Conservation (phyloP, 2,329 filamentous ascomycete genomes). For the Hypoxylon sp. region DNA sequence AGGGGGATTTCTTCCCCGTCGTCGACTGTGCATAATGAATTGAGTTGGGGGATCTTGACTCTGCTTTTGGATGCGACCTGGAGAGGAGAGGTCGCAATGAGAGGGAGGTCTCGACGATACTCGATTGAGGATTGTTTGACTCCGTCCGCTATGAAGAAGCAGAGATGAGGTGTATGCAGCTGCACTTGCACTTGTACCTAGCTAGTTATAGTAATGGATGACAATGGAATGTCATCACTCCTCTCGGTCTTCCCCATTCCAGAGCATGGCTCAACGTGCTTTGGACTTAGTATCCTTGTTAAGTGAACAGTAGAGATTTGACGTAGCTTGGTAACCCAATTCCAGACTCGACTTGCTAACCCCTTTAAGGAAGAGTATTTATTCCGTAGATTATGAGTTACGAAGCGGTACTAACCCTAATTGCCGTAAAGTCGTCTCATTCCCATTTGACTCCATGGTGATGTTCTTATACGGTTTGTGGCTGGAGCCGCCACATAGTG, state of each 20-base stretch:
- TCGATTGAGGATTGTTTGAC: not conserved
- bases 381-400: not conserved
- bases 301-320: slow-evolving; percentile 8
- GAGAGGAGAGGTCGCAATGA: not conserved
- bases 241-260: slow-evolving; percentile 17
- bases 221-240: slow-evolving; percentile 32
- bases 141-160: slow-evolving; percentile 2
- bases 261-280: slow-evolving; percentile 21
- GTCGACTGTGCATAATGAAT: slow-evolving; percentile 38
- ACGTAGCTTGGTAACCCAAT: slow-evolving; percentile 5
- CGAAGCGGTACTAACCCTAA: not conserved
- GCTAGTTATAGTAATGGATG: slow-evolving; percentile 32
- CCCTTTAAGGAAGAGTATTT: not conserved
- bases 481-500: slow-evolving; percentile 46
- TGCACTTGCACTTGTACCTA: slow-evolving; percentile 34
- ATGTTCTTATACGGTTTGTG: slow-evolving; percentile 23
- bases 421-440: not conserved
- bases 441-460: not conserved
- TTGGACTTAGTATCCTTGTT: slow-evolving; percentile 4
- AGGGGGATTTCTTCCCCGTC: slow-evolving; percentile 13
- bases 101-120: slow-evolving; percentile 1
- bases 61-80: slow-evolving; percentile 10
- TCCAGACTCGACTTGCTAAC: not conserved
- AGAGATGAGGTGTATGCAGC: slow-evolving; percentile 17
- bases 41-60: not conserved